Percentiles rank a stretch among this genome's conserved stretches.
These are phyloP conservation scores for Naegleria fowleri DNA, from an alignment of 208 protist genomes.

Conservation along the genomic window DNA sequence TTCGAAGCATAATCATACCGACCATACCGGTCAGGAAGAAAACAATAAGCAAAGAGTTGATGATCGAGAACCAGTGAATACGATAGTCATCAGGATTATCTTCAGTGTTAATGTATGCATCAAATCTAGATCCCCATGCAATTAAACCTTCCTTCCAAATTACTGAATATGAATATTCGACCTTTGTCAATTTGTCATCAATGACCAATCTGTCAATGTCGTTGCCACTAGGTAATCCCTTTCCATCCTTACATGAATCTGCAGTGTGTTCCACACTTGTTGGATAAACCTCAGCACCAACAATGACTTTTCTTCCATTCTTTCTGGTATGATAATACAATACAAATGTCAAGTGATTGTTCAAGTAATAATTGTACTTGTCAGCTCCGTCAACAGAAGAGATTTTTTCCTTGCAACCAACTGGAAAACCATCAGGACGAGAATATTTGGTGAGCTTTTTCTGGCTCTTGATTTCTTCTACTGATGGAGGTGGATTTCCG, in stretches of 20 bases:
- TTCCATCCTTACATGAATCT: neutral
- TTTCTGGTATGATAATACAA: slow-evolving; percentile 21
- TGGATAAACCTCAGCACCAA: slow-evolving; percentile 38
- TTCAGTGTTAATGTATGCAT: slow-evolving; percentile 60
- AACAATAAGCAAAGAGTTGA: slow-evolving; percentile 84
- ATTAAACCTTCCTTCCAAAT: slow-evolving; percentile 27
- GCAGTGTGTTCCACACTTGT: slow-evolving; percentile 22
- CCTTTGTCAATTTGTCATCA: neutral
- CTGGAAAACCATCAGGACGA: slow-evolving; percentile 13
- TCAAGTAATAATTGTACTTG: neutral
- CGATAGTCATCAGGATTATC: slow-evolving; percentile 25
- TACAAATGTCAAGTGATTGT: slow-evolving; percentile 22
- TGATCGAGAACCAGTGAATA: slow-evolving; percentile 80
- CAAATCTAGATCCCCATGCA: slow-evolving; percentile 74
- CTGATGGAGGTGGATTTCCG: neutral
- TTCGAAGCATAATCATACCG: slow-evolving; percentile 82
- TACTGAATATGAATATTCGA: slow-evolving; percentile 32
- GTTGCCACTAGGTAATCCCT: neutral
- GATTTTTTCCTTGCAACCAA: neutral
- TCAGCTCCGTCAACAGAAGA: neutral
- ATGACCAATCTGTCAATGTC: neutral
- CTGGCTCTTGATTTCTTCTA: neutral
- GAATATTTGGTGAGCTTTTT: neutral
- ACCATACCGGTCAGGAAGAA: slow-evolving; percentile 81
- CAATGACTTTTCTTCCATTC: slow-evolving; percentile 19